Evolutionary conservation across 805 yeast genomes (phyloP).

Genomic region (Jamesozyma gamospora): DNA sequence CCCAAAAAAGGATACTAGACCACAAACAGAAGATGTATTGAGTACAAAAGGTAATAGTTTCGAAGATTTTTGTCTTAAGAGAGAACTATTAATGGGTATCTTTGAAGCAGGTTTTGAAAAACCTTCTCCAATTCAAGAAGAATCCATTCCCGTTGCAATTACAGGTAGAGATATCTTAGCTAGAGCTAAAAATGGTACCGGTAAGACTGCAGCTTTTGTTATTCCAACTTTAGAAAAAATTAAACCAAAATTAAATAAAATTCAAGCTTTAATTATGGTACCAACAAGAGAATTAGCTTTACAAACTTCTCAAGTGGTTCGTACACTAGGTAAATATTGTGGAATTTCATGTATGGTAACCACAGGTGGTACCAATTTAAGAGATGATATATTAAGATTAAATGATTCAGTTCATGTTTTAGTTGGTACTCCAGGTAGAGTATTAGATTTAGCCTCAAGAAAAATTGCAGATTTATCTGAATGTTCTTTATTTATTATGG

Average conservation of each 20-base stretch:
- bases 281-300: conserved; percentile 97
- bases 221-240: conserved; percentile 87
- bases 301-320: conserved; percentile 95
- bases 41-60: conserved; percentile 84
- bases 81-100: conserved; percentile 95
- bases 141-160: conserved; percentile 88
- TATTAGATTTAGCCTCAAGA: conserved; percentile 85
- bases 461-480: conserved; percentile 76
- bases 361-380: conserved; percentile 92
- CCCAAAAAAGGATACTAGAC: conserved; percentile 83
- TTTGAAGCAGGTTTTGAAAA: conserved; percentile 98
- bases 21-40: conserved; percentile 93
- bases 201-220: conserved; percentile 95
- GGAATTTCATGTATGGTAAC: conserved; percentile 93
- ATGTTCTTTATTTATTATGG: conserved; percentile 88
- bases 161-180: conserved; percentile 95
- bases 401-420: conserved; percentile 87
- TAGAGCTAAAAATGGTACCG: conserved; percentile 97
- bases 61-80: conserved; percentile 83
- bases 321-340: conserved; percentile 89
- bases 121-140: conserved; percentile 97
- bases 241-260: conserved; percentile 72
- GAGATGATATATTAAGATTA: conserved; percentile 89
- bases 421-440: conserved; percentile 98
- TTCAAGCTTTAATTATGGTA: conserved; percentile 86